Percentiles rank a stretch among this genome's conserved stretches.
These are phyloP conservation scores for Pterocarpus macrocarpus DNA, from an alignment of 306 rosid genomes.

Conservation along the genomic window DNA sequence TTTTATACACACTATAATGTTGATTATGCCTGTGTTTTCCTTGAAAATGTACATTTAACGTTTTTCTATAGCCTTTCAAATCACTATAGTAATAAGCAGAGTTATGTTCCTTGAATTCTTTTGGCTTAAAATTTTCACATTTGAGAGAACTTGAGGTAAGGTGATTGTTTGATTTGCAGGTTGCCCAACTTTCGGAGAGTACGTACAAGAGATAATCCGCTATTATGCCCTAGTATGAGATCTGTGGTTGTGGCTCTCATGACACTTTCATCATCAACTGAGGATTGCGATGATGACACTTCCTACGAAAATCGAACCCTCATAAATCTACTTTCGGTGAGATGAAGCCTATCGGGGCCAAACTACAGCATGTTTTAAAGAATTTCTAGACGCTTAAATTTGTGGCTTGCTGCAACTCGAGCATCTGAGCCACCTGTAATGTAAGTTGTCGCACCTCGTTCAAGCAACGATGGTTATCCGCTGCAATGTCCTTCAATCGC, in stretches of 20 bases:
- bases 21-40: too few species aligned
- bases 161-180: constrained; percentile 58
- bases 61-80: too few species aligned
- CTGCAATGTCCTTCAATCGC: too few species aligned
- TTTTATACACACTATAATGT: too few species aligned
- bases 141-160: too few species aligned
- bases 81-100: too few species aligned
- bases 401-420: too few species aligned
- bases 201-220: constrained; percentile 82
- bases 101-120: background rate
- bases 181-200: constrained; percentile 82
- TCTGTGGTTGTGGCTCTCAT: constrained; percentile 84
- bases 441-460: too few species aligned
- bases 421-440: too few species aligned
- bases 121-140: too few species aligned
- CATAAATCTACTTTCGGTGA: constrained; percentile 72
- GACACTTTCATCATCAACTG: constrained; percentile 76
- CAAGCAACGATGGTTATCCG: too few species aligned
- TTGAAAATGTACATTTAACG: too few species aligned
- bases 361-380: constrained; percentile 13
- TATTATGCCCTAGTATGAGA: constrained; percentile 90
- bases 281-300: constrained; percentile 75
- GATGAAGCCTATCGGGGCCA: constrained; percentile 47
- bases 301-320: constrained; percentile 75
- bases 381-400: background rate